These are phyloP conservation scores for Ascochyta clinopodiicola DNA, from an alignment of 2,329 filamentous ascomycete genomes.

Conservation along the genomic window DNA sequence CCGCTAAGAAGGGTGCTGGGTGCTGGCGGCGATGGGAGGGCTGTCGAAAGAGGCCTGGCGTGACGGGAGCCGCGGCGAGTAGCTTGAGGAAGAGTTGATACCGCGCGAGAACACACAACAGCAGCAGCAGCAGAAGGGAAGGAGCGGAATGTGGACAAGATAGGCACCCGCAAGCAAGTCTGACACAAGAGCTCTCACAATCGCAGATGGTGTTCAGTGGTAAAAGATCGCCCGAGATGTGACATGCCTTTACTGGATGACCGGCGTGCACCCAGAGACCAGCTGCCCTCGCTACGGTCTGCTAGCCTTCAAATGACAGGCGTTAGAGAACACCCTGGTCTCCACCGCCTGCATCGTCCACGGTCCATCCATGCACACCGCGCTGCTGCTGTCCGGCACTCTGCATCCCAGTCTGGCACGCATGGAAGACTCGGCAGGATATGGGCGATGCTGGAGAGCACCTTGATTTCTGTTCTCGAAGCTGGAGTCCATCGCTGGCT, in stretches of 20 bases:
- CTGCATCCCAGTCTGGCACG: constrained; percentile 8
- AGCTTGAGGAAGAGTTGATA: neutral
- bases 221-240: constrained; percentile 13
- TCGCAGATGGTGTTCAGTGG: constrained; percentile 4
- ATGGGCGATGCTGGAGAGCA: neutral
- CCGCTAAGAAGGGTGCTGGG: constrained; percentile 12
- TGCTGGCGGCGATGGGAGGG: constrained; percentile 16
- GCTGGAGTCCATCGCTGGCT: neutral
- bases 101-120: neutral
- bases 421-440: constrained; percentile 15
- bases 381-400: constrained; percentile 2
- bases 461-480: neutral
- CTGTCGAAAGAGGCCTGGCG: constrained; percentile 13
- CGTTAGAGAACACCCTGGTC: constrained; percentile 11
- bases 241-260: neutral
- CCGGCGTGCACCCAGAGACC: constrained; percentile 6
- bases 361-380: neutral
- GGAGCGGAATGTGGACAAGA: neutral
- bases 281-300: constrained; percentile 15
- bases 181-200: constrained; percentile 4
- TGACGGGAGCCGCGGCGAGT: neutral
- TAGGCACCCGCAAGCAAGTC: neutral
- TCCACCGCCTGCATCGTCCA: constrained; percentile 1
- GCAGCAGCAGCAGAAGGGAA: neutral
- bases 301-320: constrained; percentile 15